phyloP scores from a whole-genome alignment of 2,329 filamentous ascomycete species.

The Colletotrichum sp. region DNA sequence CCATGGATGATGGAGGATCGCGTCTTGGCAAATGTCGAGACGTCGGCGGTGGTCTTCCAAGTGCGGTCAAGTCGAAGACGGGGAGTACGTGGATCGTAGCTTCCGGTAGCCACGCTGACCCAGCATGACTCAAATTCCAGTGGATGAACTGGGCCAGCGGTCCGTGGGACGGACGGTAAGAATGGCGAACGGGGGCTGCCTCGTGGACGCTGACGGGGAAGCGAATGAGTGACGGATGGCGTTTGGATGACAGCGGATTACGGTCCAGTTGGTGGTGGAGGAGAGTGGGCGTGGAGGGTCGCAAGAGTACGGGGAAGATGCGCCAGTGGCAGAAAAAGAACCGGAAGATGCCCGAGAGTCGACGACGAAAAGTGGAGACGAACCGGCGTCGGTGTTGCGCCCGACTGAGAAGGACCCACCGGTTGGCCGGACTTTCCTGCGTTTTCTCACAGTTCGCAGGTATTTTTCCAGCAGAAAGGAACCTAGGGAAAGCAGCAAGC shows the following conservation, averaged over 20 bases:
- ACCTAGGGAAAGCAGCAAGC: not conserved
- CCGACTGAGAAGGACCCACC: not conserved
- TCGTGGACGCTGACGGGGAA: not conserved
- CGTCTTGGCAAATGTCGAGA: not conserved
- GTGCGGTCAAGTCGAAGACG: not conserved
- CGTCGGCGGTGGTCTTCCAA: not conserved
- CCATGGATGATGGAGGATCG: not conserved
- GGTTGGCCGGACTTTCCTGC: not conserved
- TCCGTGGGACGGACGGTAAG: not conserved
- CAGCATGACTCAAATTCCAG: not conserved
- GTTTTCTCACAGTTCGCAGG: not conserved
- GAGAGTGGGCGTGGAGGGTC: not conserved
- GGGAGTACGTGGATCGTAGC: not conserved
- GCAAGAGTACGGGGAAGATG: not conserved
- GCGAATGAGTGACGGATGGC: not conserved
- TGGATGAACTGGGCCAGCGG: not conserved
- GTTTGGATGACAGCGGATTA: not conserved
- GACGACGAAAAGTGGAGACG: not conserved
- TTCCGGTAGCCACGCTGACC: not conserved
- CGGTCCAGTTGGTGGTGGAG: not conserved
- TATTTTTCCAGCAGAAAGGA: not conserved
- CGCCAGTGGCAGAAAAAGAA: not conserved
- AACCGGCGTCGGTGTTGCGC: not conserved
- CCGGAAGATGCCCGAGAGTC: constrained; percentile 13
- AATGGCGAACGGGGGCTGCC: not conserved